Conservation (phyloP, 2,329 filamentous ascomycete genomes). For the Westerdykella sp. region DNA sequence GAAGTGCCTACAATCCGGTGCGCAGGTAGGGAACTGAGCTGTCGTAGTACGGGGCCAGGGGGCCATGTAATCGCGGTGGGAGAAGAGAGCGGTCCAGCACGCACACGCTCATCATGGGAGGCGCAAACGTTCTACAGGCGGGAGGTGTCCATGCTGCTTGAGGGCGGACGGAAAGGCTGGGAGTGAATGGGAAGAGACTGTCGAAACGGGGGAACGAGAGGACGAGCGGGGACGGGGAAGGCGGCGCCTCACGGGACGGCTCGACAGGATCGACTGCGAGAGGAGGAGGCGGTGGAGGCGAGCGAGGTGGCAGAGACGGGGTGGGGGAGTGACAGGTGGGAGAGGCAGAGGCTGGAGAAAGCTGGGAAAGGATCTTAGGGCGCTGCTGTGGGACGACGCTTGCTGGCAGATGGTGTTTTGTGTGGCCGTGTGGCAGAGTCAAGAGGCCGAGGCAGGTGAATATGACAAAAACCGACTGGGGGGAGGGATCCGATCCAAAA, state of each 20-base stretch:
- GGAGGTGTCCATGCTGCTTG: constrained; percentile 31
- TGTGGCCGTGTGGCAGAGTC: background rate
- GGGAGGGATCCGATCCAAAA: background rate
- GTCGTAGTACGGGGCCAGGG: constrained; percentile 32
- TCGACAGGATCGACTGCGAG: constrained; percentile 1
- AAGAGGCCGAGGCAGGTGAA: background rate
- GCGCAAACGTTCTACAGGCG: constrained; percentile 21
- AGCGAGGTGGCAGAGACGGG: constrained; percentile 1
- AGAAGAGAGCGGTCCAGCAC: constrained; percentile 18
- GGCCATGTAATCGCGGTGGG: constrained; percentile 31
- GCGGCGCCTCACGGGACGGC: background rate
- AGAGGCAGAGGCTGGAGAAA: constrained; percentile 3
- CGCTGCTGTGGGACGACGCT: constrained; percentile 1
- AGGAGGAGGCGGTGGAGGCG: constrained; percentile 7
- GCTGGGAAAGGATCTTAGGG: constrained; percentile 5
- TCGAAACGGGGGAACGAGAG: background rate
- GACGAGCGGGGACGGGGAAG: background rate
- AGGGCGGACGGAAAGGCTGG: background rate
- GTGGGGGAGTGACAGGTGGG: constrained; percentile 4
- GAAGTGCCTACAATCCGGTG: constrained; percentile 28
- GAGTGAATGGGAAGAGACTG: background rate
- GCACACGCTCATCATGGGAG: constrained; percentile 24
- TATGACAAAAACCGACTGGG: background rate
- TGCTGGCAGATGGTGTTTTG: background rate
- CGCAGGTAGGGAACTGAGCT: constrained; percentile 36